phyloP scores from a whole-genome alignment of 306 rosid species.

The Cucurbita ficifolia region DNA sequence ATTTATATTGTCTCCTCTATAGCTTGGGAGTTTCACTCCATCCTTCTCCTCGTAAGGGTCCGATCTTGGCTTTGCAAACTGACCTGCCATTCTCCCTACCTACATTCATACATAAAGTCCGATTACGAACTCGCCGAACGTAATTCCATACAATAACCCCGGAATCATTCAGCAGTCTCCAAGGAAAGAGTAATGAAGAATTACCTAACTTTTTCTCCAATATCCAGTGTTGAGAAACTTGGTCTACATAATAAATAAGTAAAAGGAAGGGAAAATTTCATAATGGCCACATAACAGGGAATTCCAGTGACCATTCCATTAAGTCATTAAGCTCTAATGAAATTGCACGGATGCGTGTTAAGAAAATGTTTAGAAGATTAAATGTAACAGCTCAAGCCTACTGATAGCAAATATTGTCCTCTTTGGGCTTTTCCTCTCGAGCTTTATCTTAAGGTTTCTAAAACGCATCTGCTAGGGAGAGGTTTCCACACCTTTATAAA shows the following conservation, averaged over 20 bases:
- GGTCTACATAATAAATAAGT: neutral
- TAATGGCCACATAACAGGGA: neutral
- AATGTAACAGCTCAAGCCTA: too few species aligned
- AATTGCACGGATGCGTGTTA: neutral
- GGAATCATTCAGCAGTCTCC: neutral
- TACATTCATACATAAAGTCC: neutral
- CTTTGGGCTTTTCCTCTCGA: too few species aligned
- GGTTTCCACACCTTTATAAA: too few species aligned
- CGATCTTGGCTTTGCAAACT: slow-evolving; percentile 36
- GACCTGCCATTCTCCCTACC: slow-evolving; percentile 41
- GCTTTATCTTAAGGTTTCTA: too few species aligned
- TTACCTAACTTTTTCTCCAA: neutral
- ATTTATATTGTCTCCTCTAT: slow-evolving; percentile 31
- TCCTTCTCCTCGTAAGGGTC: slow-evolving; percentile 24
- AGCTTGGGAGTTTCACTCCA: slow-evolving; percentile 33
- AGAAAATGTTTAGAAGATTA: neutral
- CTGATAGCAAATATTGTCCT: too few species aligned
- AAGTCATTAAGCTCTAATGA: neutral
- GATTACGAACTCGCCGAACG: neutral
- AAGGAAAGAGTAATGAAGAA: neutral
- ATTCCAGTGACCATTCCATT: neutral
- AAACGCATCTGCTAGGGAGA: too few species aligned
- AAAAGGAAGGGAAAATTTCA: neutral
- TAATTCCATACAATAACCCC: neutral
- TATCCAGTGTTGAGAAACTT: neutral